Base-by-base conservation (phyloP, 2,329 filamentous ascomycete genomes). In the Daldinia sp. region DNA sequence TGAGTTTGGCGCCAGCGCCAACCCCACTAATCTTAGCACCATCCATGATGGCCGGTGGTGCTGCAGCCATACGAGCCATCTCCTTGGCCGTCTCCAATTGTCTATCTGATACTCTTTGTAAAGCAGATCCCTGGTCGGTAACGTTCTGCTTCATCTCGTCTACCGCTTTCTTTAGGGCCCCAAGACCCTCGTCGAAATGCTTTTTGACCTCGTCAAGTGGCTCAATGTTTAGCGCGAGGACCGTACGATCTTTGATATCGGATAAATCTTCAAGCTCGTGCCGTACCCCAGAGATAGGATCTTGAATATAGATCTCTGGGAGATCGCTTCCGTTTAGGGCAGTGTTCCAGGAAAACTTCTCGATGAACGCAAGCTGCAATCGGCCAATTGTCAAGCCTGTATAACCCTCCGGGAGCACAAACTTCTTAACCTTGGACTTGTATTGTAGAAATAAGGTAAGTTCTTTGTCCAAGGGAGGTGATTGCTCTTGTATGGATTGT, bases 291-390 rank as follows among this genome's bases (percentile, higher is more conserved):
- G 96, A 98, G 2, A 98, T 88, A 0, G 94, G 92, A 78, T 99
- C 96, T 79, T 99, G 96, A 15, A 99, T 96, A 79, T 99, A 98
- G 15, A 99, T 98, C 75, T 99, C 96, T 0, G 96, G 96, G 51
- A 99, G 82, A 78, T 99, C 96, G 13, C 90, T 89, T 6, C 96
- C 96, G 75, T 98, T 97, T 68, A 93, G 92, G 74, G 98, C 94
- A 0, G 95, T 98, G 75, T 97, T 98, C 94, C 97, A 99, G 0
- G 95, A 96, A 78, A 99, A 99, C 78, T 98, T 99, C 74, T 99
- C 96, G 74, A 99, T 99, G 75, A 99, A 99, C 0, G 96, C 95
- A 30, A 99, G 86, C 79, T 99, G 95, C 65, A 99, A 81, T 26
- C 94, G 89, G 0, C 94, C 94, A 66, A 98, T 91, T 2, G 93